Percentiles rank a stretch among this genome's conserved stretches.
These are phyloP conservation scores for Collybia sp. DNA, from an alignment of 768 basidiomycete genomes.

Conservation along the genomic window DNA sequence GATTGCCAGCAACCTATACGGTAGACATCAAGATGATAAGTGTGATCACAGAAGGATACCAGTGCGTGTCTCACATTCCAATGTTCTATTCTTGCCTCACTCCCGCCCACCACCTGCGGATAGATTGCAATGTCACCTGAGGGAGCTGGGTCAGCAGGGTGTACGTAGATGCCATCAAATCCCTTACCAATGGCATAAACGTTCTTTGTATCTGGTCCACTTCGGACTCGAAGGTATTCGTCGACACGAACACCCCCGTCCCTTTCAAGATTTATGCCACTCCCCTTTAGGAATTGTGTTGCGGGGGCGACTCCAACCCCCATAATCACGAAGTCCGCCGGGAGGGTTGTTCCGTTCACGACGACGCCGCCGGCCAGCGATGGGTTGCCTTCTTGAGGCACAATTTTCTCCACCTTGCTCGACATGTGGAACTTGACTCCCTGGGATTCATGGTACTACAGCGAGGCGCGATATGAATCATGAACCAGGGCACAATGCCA, in stretches of 20 bases:
- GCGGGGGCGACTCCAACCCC: slow-evolving; percentile 85
- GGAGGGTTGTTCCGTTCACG: slow-evolving; percentile 58
- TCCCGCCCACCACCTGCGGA: slow-evolving; percentile 52
- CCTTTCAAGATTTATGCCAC: slow-evolving; percentile 63
- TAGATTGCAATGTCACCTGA: slow-evolving; percentile 79
- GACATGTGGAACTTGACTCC: slow-evolving; percentile 85
- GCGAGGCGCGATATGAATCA: neutral
- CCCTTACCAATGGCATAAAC: slow-evolving; percentile 67
- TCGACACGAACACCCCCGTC: slow-evolving; percentile 79
- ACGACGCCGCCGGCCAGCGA: slow-evolving; percentile 60
- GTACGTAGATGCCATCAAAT: neutral
- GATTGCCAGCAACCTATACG: slow-evolving; percentile 73
- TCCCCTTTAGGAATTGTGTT: slow-evolving; percentile 73
- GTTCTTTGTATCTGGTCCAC: slow-evolving; percentile 34
- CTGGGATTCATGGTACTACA: slow-evolving; percentile 72
- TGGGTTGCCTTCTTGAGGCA: slow-evolving; percentile 47
- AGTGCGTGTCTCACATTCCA: slow-evolving; percentile 64
- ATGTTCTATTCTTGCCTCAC: slow-evolving; percentile 70
- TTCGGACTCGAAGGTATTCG: slow-evolving; percentile 58
- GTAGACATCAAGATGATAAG: neutral
- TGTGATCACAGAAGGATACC: neutral
- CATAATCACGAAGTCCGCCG: slow-evolving; percentile 78
- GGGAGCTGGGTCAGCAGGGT: neutral
- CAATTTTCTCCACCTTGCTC: slow-evolving; percentile 62
- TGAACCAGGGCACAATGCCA: neutral